Conservation (phyloP, 2,329 filamentous ascomycete genomes). For the Penicillium sp. region DNA sequence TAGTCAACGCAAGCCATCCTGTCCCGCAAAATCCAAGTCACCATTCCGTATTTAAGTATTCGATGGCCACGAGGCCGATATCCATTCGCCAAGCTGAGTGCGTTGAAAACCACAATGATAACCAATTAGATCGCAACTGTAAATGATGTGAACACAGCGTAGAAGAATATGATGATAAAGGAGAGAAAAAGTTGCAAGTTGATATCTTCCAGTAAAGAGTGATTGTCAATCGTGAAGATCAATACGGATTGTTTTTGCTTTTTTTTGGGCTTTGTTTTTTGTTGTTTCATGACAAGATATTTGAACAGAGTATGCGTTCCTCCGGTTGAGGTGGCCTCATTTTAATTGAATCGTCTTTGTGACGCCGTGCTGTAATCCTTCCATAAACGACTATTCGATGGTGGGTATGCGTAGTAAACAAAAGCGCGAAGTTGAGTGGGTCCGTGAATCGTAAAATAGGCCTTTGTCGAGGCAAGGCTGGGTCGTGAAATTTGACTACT, state of each 20-base stretch:
- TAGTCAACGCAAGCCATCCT: not conserved
- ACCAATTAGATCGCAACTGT: not conserved
- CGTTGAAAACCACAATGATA: not conserved
- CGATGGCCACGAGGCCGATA: conserved; percentile 1
- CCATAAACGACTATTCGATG: conserved; percentile 20
- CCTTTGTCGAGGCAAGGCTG: conserved; percentile 1
- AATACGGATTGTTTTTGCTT: not conserved
- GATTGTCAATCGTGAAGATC: not conserved
- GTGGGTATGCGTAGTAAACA: conserved; percentile 31
- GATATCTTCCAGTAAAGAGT: not conserved
- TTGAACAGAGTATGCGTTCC: not conserved
- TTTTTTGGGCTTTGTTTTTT: not conserved
- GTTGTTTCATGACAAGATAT: not conserved
- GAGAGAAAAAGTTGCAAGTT: not conserved
- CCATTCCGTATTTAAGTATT: not conserved
- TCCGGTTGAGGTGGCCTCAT: conserved; percentile 5
- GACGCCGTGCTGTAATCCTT: conserved; percentile 19
- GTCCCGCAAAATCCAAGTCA: not conserved
- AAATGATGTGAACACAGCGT: not conserved
- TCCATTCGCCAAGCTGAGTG: conserved; percentile 10
- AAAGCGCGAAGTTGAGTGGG: conserved; percentile 12
- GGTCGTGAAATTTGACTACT: conserved; percentile 16
- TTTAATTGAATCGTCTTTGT: conserved; percentile 18
- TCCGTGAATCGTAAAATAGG: conserved; percentile 24
- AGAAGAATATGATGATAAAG: not conserved